These are phyloP conservation scores for Ensete glaucum DNA, from an alignment of 176 grass and related monocot genomes.

Conservation along the genomic window DNA sequence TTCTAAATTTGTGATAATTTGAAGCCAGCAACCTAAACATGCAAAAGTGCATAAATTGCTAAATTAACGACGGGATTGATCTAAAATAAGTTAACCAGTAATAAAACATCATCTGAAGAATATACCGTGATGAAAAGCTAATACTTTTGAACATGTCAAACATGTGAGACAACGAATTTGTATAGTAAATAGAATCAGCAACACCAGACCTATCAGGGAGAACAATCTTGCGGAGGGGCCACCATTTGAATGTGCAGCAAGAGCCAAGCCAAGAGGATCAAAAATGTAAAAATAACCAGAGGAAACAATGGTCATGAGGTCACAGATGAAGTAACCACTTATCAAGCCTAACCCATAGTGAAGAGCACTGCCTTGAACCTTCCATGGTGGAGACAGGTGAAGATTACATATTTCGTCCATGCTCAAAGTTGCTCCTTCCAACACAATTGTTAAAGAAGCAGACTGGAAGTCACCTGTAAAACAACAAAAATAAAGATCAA, in stretches of 20 bases:
- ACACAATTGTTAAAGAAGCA: conserved; percentile 82
- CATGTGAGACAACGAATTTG: not conserved
- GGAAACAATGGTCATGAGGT: conserved; percentile 85
- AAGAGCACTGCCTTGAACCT: conserved; percentile 68
- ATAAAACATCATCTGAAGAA: too few relatives aligned
- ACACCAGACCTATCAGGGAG: conserved; percentile 60
- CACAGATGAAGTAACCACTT: conserved; percentile 82
- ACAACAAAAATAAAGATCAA: not conserved
- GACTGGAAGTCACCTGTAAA: conserved; percentile 72
- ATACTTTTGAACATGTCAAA: not conserved
- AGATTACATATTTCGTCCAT: conserved; percentile 82
- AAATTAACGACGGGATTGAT: too few relatives aligned
- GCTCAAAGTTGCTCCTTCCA: conserved; percentile 74
- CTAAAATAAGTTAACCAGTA: too few relatives aligned
- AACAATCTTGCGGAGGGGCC: conserved; percentile 66
- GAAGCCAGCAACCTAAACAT: too few relatives aligned
- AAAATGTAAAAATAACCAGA: conserved; percentile 85
- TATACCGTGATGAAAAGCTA: too few relatives aligned
- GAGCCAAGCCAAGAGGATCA: conserved; percentile 83
- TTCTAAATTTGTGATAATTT: not conserved
- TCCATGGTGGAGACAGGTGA: conserved; percentile 86
- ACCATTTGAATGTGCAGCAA: conserved; percentile 38
- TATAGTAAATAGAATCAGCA: conserved; percentile 1
- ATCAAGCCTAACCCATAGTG: conserved; percentile 89
- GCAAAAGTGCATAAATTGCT: too few relatives aligned